Conservation (phyloP, 164 flowering plant species). For the grape (Vitis vinifera) region ASM3070453v1 NC_081815.1:2418001-2418500, state of each 20-base stretch:
- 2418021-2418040: background rate
- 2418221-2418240: slow-evolving; percentile 59
- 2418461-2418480: slow-evolving; percentile 68
- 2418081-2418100: background rate
- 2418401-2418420: slow-evolving; percentile 51
- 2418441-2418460: slow-evolving; percentile 37
- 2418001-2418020: background rate
- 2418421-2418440: slow-evolving; percentile 78
- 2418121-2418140: background rate
- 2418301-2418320: too few species aligned
- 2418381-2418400: slow-evolving; percentile 31
- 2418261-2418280: background rate
- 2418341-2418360: too few species aligned
- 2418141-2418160: background rate
- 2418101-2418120: background rate
- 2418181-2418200: slow-evolving; percentile 79
- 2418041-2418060: background rate
- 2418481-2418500: slow-evolving; percentile 60
- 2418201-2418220: slow-evolving; percentile 70
- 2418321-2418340: too few species aligned
- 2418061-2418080: background rate
- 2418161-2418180: slow-evolving; percentile 3
- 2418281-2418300: background rate
- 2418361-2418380: background rate
- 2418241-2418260: slow-evolving; percentile 52